These are phyloP conservation scores for Nepenthes gracilis DNA, from an alignment of 148 eudicot species.

Conservation along the genomic window DNA sequence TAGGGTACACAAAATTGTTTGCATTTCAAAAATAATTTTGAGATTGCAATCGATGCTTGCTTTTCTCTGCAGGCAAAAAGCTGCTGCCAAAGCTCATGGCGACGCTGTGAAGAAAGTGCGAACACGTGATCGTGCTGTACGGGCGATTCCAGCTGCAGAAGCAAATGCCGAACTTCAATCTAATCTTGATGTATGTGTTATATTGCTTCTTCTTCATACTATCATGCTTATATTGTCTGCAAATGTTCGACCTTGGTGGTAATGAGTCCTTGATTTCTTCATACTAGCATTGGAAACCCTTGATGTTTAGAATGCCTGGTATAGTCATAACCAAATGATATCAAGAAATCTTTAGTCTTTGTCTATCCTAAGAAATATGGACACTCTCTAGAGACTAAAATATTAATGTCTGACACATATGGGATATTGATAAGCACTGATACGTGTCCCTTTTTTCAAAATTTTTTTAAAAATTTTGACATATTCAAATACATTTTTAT, in stretches of 20 bases:
- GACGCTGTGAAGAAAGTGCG: slow-evolving; percentile 54
- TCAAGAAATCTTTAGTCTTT: no score
- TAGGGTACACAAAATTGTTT: no score
- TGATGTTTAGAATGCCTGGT: no score
- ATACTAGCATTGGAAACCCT: no score
- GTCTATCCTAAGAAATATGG: no score
- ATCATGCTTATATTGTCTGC: neutral
- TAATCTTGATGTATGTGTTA: slow-evolving; percentile 67
- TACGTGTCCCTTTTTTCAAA: no score
- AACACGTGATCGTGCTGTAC: slow-evolving; percentile 47
- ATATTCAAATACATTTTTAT: no score
- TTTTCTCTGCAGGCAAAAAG: slow-evolving; percentile 41
- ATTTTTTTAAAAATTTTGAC: no score
- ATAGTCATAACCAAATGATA: no score
- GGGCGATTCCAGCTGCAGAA: slow-evolving; percentile 73
- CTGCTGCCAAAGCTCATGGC: slow-evolving; percentile 52
- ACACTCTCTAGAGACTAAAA: no score
- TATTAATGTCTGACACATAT: no score
- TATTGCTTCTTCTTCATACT: neutral
- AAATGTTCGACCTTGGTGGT: neutral
- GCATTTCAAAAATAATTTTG: neutral
- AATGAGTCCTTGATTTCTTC: neutral
- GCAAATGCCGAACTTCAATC: slow-evolving; percentile 90
- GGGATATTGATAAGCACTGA: no score
- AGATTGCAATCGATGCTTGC: neutral